A percentile compares a stretch with the other conserved stretches of the same genome.
Evolutionary conservation across 345 rosid species (phyloP).

Genomic region (Eucalyptus brandiana): DNA sequence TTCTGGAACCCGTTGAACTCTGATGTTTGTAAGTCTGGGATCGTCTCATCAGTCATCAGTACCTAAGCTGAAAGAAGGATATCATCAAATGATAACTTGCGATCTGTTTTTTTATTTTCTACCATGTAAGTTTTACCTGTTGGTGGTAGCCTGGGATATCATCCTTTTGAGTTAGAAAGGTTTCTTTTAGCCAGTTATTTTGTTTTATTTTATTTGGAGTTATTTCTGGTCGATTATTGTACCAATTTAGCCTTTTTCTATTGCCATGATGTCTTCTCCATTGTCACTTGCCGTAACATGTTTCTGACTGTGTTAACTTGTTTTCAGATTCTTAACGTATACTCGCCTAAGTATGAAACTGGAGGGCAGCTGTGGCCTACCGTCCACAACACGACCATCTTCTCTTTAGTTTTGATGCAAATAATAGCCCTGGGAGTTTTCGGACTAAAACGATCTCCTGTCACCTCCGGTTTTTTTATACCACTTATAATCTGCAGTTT

Average conservation of each 20-base stretch:
- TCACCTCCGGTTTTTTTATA: conserved; percentile 66
- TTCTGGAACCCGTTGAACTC: not conserved
- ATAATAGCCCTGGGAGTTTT: conserved; percentile 79
- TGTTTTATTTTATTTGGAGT: not conserved
- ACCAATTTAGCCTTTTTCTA: not conserved
- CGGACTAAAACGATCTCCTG: conserved; percentile 55
- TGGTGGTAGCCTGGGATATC: not conserved
- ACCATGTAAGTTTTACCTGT: not conserved
- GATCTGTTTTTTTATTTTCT: not conserved
- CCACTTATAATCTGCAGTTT: conserved; percentile 62
- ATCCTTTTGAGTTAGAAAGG: not conserved
- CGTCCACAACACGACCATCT: conserved; percentile 75
- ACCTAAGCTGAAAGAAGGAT: not conserved
- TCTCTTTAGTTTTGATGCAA: conserved; percentile 77
- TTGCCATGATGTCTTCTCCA: not conserved
- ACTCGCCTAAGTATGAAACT: conserved; percentile 54
- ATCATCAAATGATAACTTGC: no score
- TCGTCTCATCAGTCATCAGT: not conserved
- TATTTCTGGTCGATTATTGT: not conserved
- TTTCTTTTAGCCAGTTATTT: not conserved
- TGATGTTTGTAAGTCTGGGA: not conserved
- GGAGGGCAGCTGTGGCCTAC: conserved; percentile 90
- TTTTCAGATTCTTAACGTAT: conserved; percentile 75
- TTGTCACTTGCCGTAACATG: not conserved
- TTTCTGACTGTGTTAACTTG: not conserved